Base-by-base conservation (phyloP, 1,284 basidiomycete species). In the Cutaneotrichosporon sp. region DNA sequence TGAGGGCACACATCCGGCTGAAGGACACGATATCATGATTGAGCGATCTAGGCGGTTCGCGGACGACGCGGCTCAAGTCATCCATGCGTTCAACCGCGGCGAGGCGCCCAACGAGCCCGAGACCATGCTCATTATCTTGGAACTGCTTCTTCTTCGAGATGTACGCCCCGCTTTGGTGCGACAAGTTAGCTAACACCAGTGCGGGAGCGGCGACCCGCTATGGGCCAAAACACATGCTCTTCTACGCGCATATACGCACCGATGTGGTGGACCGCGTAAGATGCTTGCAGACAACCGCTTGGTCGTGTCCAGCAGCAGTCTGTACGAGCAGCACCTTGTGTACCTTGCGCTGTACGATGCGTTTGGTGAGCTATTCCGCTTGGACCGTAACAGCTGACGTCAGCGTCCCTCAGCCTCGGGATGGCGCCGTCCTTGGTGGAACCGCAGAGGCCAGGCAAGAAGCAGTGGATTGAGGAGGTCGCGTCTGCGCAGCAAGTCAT, bases 251-350 rank as follows among this genome's bases (percentile, higher is more conserved):
- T 66, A 63, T 26, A n/a, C 61, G 55, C 14, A 56, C 34, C 56
- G 52, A 30, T 64, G 42, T 6, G 65, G 65, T 51, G 65, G 62
- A 2, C 59, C 60, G 4, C 30, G 52, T n/a, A 30, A 49, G 32
- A 53, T 66, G 56, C 51, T 66, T 2, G 62, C 58, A 16, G 57
- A 53, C 11, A 62, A 55, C 40, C 42, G 62, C 9, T 56, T 51
- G 5, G 22, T 52, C 22, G 47, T 8, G 18, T 32, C 34, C 9
- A 31, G 59, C 10, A 61, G 59, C 55, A 61, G 62, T n/a, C 38
- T 66, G 26, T 46, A 64, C 1, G 65, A 61, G 21, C 62, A 66
- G 36, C 65, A 66, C 18, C 52, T 66, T 4, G 65, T 66, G 31
- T 66, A 66, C 18, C 36, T 66, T 16, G 36, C 65, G 0, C 13